Evolutionary conservation across 805 yeast species (phyloP).

Genomic region (Dipodascopsis uninucleata): DNA sequence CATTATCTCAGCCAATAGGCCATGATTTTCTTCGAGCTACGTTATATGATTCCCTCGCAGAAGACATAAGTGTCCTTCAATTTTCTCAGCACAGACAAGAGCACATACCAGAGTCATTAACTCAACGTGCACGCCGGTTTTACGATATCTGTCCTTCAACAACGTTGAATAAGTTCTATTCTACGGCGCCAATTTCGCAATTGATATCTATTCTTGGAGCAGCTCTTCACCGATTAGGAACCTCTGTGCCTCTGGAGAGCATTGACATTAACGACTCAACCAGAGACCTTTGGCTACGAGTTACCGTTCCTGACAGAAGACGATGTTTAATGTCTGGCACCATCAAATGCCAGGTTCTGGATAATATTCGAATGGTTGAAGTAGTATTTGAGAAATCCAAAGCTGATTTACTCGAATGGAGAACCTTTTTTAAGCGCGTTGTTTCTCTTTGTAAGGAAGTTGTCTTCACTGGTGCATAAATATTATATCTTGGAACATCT

Average conservation of each 20-base stretch:
- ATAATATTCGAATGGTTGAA: constrained; percentile 37
- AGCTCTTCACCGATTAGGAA: constrained; percentile 45
- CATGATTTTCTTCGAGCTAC: neutral
- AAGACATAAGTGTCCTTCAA: constrained; percentile 16
- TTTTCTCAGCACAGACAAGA: constrained; percentile 16
- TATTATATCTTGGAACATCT: no score
- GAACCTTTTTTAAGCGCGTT: constrained; percentile 57
- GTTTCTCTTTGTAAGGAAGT: constrained; percentile 45
- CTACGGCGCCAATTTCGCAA: constrained; percentile 43
- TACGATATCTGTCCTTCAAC: constrained; percentile 39
- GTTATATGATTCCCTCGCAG: constrained; percentile 2
- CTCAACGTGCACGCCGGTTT: constrained; percentile 29
- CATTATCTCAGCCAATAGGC: constrained; percentile 8
- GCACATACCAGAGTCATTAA: constrained; percentile 29
- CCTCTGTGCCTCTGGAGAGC: constrained; percentile 35
- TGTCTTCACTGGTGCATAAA: constrained; percentile 17
- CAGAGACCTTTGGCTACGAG: constrained; percentile 11
- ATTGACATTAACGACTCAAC: constrained; percentile 12
- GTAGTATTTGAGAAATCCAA: constrained; percentile 53
- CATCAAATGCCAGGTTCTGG: constrained; percentile 19
- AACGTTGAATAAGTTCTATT: constrained; percentile 52
- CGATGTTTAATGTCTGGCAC: constrained; percentile 29
- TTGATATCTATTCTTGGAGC: constrained; percentile 43
- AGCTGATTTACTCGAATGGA: constrained; percentile 75
- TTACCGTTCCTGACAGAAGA: constrained; percentile 28